phyloP scores from a whole-genome alignment of 345 rosid genomes.

The Rhodamnia argentea region DNA sequence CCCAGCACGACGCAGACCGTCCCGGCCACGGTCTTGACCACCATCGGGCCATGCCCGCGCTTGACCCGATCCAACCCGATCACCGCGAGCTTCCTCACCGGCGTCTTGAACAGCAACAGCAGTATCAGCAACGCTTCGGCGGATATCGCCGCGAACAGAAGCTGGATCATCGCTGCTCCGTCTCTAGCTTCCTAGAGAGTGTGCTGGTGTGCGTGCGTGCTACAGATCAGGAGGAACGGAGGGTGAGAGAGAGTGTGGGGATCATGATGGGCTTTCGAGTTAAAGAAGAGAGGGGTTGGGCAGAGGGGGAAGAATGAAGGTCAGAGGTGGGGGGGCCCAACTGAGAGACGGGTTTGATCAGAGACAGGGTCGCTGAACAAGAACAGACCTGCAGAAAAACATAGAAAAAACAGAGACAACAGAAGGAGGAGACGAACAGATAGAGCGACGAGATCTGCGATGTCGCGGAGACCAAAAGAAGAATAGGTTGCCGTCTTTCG shows the following conservation, averaged over 20 bases:
- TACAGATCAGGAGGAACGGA: neutral
- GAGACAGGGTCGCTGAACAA: neutral
- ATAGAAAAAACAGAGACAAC: neutral
- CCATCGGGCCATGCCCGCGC: constrained; percentile 87
- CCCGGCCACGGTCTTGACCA: constrained; percentile 66
- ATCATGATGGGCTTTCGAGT: neutral
- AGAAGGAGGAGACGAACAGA: neutral
- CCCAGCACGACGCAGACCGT: constrained; percentile 45
- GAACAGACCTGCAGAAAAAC: neutral
- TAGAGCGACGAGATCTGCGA: neutral
- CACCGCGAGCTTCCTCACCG: constrained; percentile 69
- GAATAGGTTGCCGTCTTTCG: neutral
- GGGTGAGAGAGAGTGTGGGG: neutral
- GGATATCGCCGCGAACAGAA: constrained; percentile 48
- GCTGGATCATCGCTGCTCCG: constrained; percentile 42
- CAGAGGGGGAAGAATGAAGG: neutral
- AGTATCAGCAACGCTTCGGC: constrained; percentile 52
- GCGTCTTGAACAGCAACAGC: constrained; percentile 59
- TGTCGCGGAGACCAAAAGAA: neutral
- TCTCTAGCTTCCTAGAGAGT: neutral
- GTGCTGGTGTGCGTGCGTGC: neutral
- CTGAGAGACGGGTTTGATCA: neutral
- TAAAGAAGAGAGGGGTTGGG: neutral
- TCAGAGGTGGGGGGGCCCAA: neutral
- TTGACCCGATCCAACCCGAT: constrained; percentile 59